Conservation (phyloP, 495 filamentous ascomycete species). For the Xylaria acuta region DNA sequence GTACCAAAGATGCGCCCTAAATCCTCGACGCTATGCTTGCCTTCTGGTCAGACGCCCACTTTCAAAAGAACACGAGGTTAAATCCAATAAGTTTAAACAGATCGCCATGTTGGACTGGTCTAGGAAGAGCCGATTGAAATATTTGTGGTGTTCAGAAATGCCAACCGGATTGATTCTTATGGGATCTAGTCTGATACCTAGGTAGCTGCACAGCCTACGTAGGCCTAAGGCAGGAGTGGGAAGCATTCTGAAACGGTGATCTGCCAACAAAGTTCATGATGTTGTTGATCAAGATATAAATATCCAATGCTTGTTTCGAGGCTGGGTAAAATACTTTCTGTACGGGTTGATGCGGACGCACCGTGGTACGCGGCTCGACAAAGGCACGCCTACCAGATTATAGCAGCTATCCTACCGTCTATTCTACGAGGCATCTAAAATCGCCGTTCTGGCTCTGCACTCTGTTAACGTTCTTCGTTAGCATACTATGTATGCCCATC, state of each 20-base stretch:
- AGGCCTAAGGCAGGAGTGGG: not conserved
- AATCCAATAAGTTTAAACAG: not conserved
- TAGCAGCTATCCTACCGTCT: not conserved
- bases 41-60: not conserved
- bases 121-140: not conserved
- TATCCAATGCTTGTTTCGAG: not conserved
- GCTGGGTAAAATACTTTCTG: not conserved
- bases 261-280: not conserved
- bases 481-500: not conserved
- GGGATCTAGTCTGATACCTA: not conserved
- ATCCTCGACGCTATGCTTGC: not conserved
- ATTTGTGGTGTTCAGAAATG: not conserved
- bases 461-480: not conserved
- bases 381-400: not conserved
- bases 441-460: not conserved
- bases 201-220: not conserved
- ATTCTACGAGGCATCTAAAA: not conserved
- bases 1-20: not conserved
- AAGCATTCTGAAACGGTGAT: conserved; percentile 20
- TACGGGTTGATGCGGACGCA: not conserved
- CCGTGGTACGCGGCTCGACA: not conserved
- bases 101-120: too few relatives aligned
- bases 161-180: not conserved
- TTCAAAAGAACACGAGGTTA: not conserved
- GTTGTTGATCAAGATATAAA: conserved; percentile 22